Evolutionary conservation across 352 stramenopile genomes (phyloP).

Genomic region (Phytophthora litchii): DNA sequence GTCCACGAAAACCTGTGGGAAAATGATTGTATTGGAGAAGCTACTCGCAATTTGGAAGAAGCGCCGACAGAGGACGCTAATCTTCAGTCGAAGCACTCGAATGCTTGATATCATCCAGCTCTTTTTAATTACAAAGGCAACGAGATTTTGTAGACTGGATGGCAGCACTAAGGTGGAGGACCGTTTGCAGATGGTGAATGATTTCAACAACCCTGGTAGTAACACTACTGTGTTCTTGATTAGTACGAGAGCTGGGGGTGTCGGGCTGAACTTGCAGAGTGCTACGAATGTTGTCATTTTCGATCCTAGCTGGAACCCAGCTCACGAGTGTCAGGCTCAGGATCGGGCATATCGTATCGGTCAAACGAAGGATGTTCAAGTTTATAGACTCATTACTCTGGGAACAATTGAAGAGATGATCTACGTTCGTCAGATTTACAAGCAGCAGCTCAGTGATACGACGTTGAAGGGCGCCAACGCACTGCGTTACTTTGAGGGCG

Average conservation of each 20-base stretch:
- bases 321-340: constrained; percentile 84
- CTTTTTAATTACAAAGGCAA: constrained; percentile 73
- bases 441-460: constrained; percentile 84
- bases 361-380: constrained; percentile 85
- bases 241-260: constrained; percentile 74
- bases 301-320: constrained; percentile 89
- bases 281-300: constrained; percentile 89
- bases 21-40: constrained; percentile 83
- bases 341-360: constrained; percentile 88
- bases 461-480: constrained; percentile 74
- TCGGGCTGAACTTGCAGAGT: constrained; percentile 79
- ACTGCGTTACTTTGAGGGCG: constrained; percentile 80
- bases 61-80: constrained; percentile 65
- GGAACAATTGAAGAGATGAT: constrained; percentile 91
- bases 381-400: constrained; percentile 85
- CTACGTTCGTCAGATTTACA: constrained; percentile 88
- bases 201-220: constrained; percentile 68
- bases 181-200: constrained; percentile 70
- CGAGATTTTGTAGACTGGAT: constrained; percentile 67
- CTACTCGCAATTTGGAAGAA: constrained; percentile 68
- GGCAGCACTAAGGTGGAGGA: constrained; percentile 81
- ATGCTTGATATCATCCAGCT: constrained; percentile 86
- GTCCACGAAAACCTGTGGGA: constrained; percentile 76
- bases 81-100: constrained; percentile 81
- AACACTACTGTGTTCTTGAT: constrained; percentile 77